A percentile compares a stretch with the other conserved stretches of the same genome.
phyloP scores from a whole-genome alignment of 83 land plant genomes.

The Larix sibirica region DNA sequence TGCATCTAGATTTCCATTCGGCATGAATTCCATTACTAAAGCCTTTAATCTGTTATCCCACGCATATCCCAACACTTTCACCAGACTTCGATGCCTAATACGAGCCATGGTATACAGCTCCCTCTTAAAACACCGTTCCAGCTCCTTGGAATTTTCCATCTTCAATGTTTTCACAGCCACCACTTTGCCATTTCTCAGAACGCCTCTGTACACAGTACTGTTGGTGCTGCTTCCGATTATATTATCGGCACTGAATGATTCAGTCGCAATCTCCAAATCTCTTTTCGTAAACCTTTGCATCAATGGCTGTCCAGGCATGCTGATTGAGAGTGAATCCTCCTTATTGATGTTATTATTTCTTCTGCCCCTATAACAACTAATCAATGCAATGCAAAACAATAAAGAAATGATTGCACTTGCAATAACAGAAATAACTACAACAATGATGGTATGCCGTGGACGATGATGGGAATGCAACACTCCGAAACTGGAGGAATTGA shows the following conservation, averaged over 20 bases:
- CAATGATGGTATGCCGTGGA: constrained; percentile 16
- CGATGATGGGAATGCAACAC: not conserved
- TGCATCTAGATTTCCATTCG: constrained; percentile 80
- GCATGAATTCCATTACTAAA: constrained; percentile 84
- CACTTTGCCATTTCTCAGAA: constrained; percentile 30
- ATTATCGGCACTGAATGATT: constrained; percentile 31
- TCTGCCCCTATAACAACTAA: constrained; percentile 9
- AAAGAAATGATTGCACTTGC: constrained; percentile 10
- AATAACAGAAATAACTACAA: constrained; percentile 16
- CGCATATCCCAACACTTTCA: constrained; percentile 63
- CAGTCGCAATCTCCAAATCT: constrained; percentile 39
- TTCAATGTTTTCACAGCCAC: constrained; percentile 55
- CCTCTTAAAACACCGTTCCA: constrained; percentile 66
- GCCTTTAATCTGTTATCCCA: constrained; percentile 65
- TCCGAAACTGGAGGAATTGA: constrained; percentile 27
- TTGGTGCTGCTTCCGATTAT: constrained; percentile 48
- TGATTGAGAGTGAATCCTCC: constrained; percentile 7
- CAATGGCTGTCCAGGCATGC: constrained; percentile 15
- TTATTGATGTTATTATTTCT: not conserved
- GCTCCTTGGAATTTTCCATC: constrained; percentile 23
- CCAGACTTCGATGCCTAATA: constrained; percentile 78
- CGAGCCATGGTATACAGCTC: constrained; percentile 72
- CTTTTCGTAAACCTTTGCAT: constrained; percentile 30
- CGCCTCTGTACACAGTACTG: constrained; percentile 62
- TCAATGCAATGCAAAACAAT: not conserved